Evolutionary conservation across 768 basidiomycete genomes (phyloP), one percentile per base, ranked within the genome.

Genomic region (Nevesoporus exiguus): DNA sequence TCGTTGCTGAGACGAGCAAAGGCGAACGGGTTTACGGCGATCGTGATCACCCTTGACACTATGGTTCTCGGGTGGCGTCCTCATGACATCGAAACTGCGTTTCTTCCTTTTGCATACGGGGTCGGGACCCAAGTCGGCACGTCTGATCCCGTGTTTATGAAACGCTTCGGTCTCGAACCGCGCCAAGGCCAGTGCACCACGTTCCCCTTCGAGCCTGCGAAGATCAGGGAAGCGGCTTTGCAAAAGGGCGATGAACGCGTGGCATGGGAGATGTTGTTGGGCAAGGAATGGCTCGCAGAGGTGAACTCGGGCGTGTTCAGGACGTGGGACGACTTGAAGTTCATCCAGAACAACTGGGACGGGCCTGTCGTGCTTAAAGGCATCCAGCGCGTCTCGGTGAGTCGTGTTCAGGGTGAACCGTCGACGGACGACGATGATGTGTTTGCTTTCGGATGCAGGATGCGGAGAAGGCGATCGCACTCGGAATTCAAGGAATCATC

Each of bases 111-210:
- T 62, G 60, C 61, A 0, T 82, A 85, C 52, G 86, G 87, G 6
- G 68, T 84, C 17, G 89, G 88, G 6, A 70, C 74, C 40, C 85
- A 89, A 63, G 77, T 88, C 21, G 87, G 85, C 46, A 75, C 74
- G 7, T 84, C 86, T 0, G 90, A 93, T 62, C 90, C 90, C 0
- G 87, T 80, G 15, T 92, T 90, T 71, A 90, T 90, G 90, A 72
- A 71, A 1, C 75, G 76, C 30, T 73, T 76, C 55, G 76, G 75
- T 41, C 74, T 76, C 30, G 69, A 80, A 54, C 80, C 33, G 54
- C 77, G 45, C 58, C 64, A 19, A 60, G 76, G 43, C 66, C 76
- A 59, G 72, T 63, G 22, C 67, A 57, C 80, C 2, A 57, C 62
- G 36, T 90, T 84, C 63, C 88, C 88, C 2, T 83, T 89, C 62